Conservation (phyloP, 1,284 basidiomycete genomes). For the Exobasidium rhododendri region DNA sequence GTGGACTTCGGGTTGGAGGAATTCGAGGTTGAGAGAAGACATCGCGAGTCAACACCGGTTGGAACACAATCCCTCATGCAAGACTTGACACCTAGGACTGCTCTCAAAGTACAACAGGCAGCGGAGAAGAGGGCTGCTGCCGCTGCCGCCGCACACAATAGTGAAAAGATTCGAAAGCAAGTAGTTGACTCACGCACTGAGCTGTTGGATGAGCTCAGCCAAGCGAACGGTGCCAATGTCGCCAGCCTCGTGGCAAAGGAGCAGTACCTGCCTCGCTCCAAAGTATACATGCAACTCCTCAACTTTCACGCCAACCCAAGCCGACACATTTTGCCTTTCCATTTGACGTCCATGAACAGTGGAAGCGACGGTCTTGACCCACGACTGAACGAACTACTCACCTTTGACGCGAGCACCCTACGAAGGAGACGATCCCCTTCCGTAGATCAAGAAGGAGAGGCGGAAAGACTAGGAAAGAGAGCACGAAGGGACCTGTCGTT, state of each 20-base stretch:
- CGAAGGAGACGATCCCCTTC: slow-evolving; percentile 18
- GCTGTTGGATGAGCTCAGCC: slow-evolving; percentile 57
- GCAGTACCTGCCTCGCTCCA: slow-evolving; percentile 76
- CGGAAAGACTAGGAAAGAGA: not conserved
- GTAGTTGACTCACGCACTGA: slow-evolving; percentile 59
- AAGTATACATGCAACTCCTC: slow-evolving; percentile 73
- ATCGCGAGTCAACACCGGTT: not conserved
- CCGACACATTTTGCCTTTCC: not conserved
- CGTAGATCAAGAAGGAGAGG: not conserved
- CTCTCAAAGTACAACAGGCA: slow-evolving; percentile 53
- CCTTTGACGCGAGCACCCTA: slow-evolving; percentile 65
- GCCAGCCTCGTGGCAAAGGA: slow-evolving; percentile 60
- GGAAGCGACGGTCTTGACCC: slow-evolving; percentile 55
- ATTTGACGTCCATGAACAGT: not conserved
- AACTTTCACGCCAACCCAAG: slow-evolving; percentile 78
- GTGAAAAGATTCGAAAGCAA: slow-evolving; percentile 53
- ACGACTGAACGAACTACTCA: slow-evolving; percentile 76
- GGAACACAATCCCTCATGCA: slow-evolving; percentile 2
- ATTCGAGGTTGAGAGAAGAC: slow-evolving; percentile 58
- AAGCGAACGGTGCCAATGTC: slow-evolving; percentile 61
- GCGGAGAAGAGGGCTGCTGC: slow-evolving; percentile 37
- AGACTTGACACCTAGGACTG: slow-evolving; percentile 60
- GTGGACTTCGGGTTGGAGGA: slow-evolving; percentile 66
- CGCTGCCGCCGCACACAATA: no score
- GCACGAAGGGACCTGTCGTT: not conserved